Conservation (phyloP, 148 eudicot genomes). For the Gaultheria prostrata region DNA sequence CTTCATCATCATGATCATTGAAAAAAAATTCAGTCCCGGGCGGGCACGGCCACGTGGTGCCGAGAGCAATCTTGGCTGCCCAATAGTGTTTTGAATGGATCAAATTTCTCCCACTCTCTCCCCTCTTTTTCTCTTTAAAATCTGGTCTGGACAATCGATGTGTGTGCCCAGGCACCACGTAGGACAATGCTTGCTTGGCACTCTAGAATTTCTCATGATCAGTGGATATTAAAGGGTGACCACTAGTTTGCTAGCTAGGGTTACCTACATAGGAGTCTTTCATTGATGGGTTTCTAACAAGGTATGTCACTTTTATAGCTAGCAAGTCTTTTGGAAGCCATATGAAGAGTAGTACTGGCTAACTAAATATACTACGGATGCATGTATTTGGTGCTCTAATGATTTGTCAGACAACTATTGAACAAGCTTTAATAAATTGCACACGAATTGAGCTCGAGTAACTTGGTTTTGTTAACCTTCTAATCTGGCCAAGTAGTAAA, state of each 20-base stretch:
- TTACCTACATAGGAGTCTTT: neutral
- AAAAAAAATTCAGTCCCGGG: too few species aligned
- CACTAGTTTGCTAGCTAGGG: neutral
- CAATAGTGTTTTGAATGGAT: too few species aligned
- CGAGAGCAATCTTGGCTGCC: too few species aligned
- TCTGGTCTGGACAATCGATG: too few species aligned
- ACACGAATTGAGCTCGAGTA: neutral
- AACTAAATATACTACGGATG: neutral
- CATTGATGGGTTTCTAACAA: neutral
- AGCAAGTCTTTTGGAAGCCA: neutral
- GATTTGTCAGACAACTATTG: neutral
- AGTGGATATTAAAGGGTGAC: constrained; percentile 24
- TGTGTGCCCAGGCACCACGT: too few species aligned
- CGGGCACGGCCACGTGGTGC: too few species aligned
- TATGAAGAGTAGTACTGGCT: neutral
- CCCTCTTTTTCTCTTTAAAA: too few species aligned
- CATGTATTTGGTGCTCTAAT: neutral
- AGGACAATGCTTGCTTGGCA: too few species aligned
- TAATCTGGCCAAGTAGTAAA: too few species aligned
- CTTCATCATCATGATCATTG: constrained; percentile 41
- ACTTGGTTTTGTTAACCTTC: neutral
- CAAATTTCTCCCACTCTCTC: too few species aligned
- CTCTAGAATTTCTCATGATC: too few species aligned
- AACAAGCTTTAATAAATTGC: neutral
- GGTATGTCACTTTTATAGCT: neutral